phyloP scores from a whole-genome alignment of 2,329 filamentous ascomycete species.

The Fusarium buxicola region DNA sequence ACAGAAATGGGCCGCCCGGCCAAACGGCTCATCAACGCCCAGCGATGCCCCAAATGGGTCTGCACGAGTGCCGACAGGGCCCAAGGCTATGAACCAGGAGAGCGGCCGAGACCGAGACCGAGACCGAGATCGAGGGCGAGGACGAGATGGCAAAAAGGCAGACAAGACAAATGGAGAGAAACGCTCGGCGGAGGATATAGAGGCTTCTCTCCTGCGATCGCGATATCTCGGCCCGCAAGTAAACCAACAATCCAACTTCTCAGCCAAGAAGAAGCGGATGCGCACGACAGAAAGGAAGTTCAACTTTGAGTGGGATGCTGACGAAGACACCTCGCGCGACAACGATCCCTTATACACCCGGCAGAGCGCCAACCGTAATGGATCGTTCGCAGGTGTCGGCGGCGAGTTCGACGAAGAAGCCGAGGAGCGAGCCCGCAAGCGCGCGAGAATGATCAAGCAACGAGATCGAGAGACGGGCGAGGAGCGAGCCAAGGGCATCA shows the following conservation, averaged over 20 bases:
- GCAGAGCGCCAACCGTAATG: slow-evolving; percentile 48
- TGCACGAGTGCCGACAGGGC: slow-evolving; percentile 73
- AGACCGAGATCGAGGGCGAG: slow-evolving; percentile 55
- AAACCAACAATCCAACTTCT: slow-evolving; percentile 85
- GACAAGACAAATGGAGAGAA: slow-evolving; percentile 52
- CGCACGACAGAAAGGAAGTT: slow-evolving; percentile 96
- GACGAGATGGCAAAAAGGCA: slow-evolving; percentile 52
- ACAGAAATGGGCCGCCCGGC: slow-evolving; percentile 50
- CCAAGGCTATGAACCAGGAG: slow-evolving; percentile 70
- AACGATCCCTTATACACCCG: slow-evolving; percentile 81
- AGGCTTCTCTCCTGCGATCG: slow-evolving; percentile 79
- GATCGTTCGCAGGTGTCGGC: slow-evolving; percentile 61
- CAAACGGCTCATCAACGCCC: slow-evolving; percentile 44
- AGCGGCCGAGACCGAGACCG: slow-evolving; percentile 53
- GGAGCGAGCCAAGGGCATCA: slow-evolving; percentile 79
- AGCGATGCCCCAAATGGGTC: slow-evolving; percentile 43
- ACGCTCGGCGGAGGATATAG: slow-evolving; percentile 69
- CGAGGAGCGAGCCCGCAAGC: slow-evolving; percentile 66
- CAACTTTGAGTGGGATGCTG: slow-evolving; percentile 97
- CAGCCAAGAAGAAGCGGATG: slow-evolving; percentile 94
- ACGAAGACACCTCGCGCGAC: slow-evolving; percentile 80
- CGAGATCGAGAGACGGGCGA: slow-evolving; percentile 81
- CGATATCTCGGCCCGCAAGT: slow-evolving; percentile 93
- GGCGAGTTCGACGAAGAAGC: slow-evolving; percentile 65
- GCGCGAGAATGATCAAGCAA: slow-evolving; percentile 77